Evolutionary conservation across 495 filamentous ascomycete genomes (phyloP).

Genomic region (Aspergillus coremiiformis): DNA sequence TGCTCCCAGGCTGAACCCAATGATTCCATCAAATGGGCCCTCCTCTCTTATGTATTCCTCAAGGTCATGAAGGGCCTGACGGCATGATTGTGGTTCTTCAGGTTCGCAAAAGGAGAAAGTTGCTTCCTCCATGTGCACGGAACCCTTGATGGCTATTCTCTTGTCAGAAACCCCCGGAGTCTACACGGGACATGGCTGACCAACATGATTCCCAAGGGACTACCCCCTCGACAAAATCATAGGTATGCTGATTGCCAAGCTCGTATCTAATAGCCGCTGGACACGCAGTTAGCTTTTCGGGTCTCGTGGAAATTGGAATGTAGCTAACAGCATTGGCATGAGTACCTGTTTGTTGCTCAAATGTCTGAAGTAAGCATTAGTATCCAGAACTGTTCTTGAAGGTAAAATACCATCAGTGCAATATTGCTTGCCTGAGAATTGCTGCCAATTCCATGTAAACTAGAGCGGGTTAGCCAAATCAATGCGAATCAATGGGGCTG

Average conservation of each 20-base stretch:
- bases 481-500: neutral
- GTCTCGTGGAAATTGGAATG: neutral
- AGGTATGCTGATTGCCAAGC: conserved; percentile 23
- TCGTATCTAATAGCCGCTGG: conserved; percentile 25
- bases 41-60: conserved; percentile 7
- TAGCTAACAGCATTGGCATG: neutral
- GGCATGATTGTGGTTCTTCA: neutral
- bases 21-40: conserved; percentile 28
- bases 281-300: neutral
- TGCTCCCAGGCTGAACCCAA: conserved; percentile 25
- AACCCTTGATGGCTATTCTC: conserved; percentile 3
- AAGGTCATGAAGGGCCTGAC: conserved; percentile 13
- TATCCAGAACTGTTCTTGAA: neutral
- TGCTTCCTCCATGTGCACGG: conserved; percentile 4
- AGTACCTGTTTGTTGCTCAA: conserved; percentile 7
- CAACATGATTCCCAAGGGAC: conserved; percentile 16
- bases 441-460: conserved; percentile 12
- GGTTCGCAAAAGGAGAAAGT: conserved; percentile 18
- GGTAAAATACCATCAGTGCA: neutral
- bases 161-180: neutral
- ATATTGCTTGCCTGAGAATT: conserved; percentile 12
- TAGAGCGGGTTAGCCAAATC: neutral
- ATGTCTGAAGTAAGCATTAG: neutral
- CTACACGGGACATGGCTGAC: conserved; percentile 3
- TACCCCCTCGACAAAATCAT: conserved; percentile 29